Evolutionary conservation across 768 basidiomycete genomes (phyloP), one percentile per base, ranked within the genome.

Genomic region (Paxillus rubicundulus): DNA sequence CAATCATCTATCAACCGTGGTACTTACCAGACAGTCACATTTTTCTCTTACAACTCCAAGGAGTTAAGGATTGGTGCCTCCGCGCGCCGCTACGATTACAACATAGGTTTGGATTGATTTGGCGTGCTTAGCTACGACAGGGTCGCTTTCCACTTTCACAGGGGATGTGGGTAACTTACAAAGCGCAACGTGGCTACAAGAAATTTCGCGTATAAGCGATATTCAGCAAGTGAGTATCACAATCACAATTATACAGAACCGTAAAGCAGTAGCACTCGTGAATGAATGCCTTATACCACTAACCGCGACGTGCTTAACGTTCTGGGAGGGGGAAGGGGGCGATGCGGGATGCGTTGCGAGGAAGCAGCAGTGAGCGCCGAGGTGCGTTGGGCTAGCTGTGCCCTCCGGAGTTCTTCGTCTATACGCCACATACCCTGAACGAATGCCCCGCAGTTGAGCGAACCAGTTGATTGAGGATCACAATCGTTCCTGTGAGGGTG

Each of bases 401-500:
- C 76, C 42, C 81, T 78, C n/a, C 86, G 74, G 12, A 92, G 79
- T 58, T 90, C 89, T 67, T 89, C 87, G 68, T 92, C 89, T 27
- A 92, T 87, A 34, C 83, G 81, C 89, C 89, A 91, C 87, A 91
- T 90, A 46, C 88, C 90, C 56, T 77, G 79, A 37, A 83, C 78
- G 58, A 92, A 92, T 16, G 72, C 73, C 16, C 87, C 86, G 5
- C 81, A 72, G 56, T 82, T 79, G 10, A 92, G 73, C n/a, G 74
- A 74, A 3, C 87, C 88, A 28, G 68, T 72, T 5, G 71, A 65
- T 3, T 68, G 67, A 3, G 77, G 68, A 66, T 91, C 88, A 58
- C 85, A 89, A 61, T 89, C 88, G 47, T 72, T 75, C 89, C 89
- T 91, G 55, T 32, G 56, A 45, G 36, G 13, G 40, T 21, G 47